phyloP scores from a whole-genome alignment of 1,284 basidiomycete species.

The Sphagnurus paluster region DNA sequence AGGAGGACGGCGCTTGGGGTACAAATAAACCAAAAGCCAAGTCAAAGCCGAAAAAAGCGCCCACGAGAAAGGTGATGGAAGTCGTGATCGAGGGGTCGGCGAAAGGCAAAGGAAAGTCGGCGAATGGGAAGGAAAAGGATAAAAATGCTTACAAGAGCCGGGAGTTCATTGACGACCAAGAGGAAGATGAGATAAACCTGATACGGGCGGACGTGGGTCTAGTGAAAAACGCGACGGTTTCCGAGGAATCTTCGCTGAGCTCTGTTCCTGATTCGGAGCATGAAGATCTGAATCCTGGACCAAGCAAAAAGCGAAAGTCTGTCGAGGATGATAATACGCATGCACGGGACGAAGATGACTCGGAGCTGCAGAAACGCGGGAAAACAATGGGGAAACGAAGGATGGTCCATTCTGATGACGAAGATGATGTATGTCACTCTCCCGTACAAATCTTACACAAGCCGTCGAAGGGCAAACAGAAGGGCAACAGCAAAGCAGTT shows the following conservation, averaged over 20 bases:
- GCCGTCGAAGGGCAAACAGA: constrained; percentile 3
- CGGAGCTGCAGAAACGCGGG: constrained; percentile 3
- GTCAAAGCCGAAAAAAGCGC: constrained; percentile 16
- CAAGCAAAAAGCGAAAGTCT: constrained; percentile 13
- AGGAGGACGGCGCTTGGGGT: constrained; percentile 10
- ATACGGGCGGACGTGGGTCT: constrained; percentile 9
- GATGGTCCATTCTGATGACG: constrained; percentile 14
- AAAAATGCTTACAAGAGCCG: constrained; percentile 31
- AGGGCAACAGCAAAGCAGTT: neutral
- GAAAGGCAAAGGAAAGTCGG: constrained; percentile 21
- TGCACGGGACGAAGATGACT: neutral
- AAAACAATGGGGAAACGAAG: constrained; percentile 6
- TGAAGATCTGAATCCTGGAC: constrained; percentile 8
- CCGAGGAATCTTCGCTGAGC: constrained; percentile 18
- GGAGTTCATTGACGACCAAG: constrained; percentile 32
- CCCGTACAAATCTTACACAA: too few relatives aligned
- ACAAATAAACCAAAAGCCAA: constrained; percentile 22
- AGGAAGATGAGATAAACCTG: constrained; percentile 24
- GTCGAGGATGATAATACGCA: constrained; percentile 3
- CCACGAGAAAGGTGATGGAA: constrained; percentile 21
- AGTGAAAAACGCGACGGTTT: neutral
- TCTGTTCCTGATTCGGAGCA: constrained; percentile 19
- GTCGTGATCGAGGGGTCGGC: constrained; percentile 24
- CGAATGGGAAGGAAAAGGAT: constrained; percentile 24
- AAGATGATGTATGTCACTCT: too few relatives aligned